Percentiles rank a stretch among this genome's conserved stretches.
Conservation (phyloP, 1,284 basidiomycete genomes). For the Cerioporus squamosus region DNA sequence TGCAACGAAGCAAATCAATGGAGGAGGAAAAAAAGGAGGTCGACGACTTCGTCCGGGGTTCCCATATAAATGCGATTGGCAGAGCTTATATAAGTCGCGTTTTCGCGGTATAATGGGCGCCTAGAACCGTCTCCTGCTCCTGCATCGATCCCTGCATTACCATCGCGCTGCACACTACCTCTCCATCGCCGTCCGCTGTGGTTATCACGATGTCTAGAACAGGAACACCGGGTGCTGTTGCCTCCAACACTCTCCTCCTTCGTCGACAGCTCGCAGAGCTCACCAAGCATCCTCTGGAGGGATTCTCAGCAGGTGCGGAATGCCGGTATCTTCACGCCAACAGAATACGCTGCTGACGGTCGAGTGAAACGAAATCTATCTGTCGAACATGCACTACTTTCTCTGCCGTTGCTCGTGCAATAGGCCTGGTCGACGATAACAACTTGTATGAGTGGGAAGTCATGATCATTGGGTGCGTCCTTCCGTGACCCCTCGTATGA, state of each 20-base stretch:
- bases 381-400: not conserved
- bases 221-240: constrained; percentile 25
- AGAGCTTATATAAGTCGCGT: constrained; percentile 17
- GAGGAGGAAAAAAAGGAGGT: too few species aligned
- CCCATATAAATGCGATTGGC: too few species aligned
- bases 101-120: constrained; percentile 10
- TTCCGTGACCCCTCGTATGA: constrained; percentile 17
- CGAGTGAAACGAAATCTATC: not conserved
- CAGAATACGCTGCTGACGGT: not conserved
- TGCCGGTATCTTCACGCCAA: constrained; percentile 2
- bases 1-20: too few species aligned
- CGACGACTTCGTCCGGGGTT: too few species aligned
- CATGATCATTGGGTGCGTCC: constrained; percentile 85
- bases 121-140: constrained; percentile 1
- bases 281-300: constrained; percentile 83
- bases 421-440: constrained; percentile 90
- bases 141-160: constrained; percentile 25
- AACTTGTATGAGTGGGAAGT: constrained; percentile 96
- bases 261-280: constrained; percentile 85
- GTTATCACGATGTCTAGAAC: constrained; percentile 27
- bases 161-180: constrained; percentile 1
- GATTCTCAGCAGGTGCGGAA: constrained; percentile 85
- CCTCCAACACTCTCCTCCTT: constrained; percentile 74
- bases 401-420: not conserved
- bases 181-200: not conserved